Base-by-base conservation (phyloP, 768 basidiomycete species). In the Cubamyces sp. region DNA sequence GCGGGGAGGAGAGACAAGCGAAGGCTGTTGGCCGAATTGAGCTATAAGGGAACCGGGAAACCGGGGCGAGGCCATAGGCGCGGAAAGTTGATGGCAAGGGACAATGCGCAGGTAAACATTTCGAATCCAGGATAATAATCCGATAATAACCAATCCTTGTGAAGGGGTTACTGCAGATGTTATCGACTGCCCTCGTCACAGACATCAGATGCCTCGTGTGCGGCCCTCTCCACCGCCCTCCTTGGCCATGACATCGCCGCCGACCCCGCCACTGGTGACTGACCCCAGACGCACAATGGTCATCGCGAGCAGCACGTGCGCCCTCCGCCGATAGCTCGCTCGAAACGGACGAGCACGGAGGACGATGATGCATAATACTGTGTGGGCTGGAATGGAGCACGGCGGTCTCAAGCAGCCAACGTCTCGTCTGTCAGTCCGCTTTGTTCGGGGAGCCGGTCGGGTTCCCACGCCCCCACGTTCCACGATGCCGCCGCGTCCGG, bases 401-500 rank as follows among this genome's bases (percentile, higher is more conserved):
- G 15, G 21, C 39, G 54, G 61, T 62, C 47, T 62, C 61, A 57
- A 34, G 16, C 39, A 46, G 12, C n/a, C n/a, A n/a, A n/a, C n/a
- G n/a, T 34, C 15, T 34, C 37, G 12, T 30, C 26, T 34, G 49
- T 59, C 26, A 21, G 49, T 59, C 57, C 57, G 57, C 48, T 59
- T 59, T 59, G 57, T 59, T 59, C 57, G 57, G 57, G 57, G 41
- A 41, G 25, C 26, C 28, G 48, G 41, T 49, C 40, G 37, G 42
- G 43, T 48, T 67, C 67, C 54, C 69, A 68, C 69, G 67, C 43
- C 54, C 34, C 64, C 69, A 67, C 69, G 69, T 70, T 70, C 60
- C 62, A 54, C 69, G 62, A 46, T 65, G 59, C 66, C 68, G 65
- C 60, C 66, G 50, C 43, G 19, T n/a, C 46, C 48, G 57, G 21